phyloP scores from a whole-genome alignment of 2,329 filamentous ascomycete species.

The Ophiostoma novo-ulmi region DNA sequence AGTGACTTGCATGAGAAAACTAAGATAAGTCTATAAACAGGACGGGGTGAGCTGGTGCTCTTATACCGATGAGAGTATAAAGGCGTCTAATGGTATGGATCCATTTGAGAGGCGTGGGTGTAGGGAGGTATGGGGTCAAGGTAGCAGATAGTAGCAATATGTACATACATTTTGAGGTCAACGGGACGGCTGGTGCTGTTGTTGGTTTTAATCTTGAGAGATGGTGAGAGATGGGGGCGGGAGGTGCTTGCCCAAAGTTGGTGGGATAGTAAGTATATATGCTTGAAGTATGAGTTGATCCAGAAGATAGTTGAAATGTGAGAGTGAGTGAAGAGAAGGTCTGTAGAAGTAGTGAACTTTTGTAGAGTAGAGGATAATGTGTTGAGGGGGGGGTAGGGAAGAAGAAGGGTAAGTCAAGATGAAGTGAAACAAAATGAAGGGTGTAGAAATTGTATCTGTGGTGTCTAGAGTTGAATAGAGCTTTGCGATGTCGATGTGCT shows the following conservation, averaged over 20 bases:
- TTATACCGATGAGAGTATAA: background rate
- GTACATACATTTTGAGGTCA: conserved; percentile 1
- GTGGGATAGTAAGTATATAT: background rate
- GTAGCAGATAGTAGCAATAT: background rate
- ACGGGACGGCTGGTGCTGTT: background rate
- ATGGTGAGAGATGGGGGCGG: background rate
- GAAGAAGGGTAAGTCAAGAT: background rate
- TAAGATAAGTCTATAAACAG: background rate
- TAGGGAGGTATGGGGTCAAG: background rate
- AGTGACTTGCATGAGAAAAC: background rate
- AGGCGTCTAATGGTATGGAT: background rate
- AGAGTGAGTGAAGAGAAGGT: background rate
- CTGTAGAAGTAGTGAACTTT: background rate
- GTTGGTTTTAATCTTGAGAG: background rate
- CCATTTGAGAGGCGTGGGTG: background rate
- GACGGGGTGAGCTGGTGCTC: conserved; percentile 7
- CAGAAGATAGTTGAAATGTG: too few relatives aligned
- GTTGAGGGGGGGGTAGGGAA: background rate
- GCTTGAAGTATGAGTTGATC: background rate
- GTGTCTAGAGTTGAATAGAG: background rate
- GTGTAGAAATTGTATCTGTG: background rate
- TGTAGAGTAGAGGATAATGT: background rate
- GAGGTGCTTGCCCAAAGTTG: background rate
- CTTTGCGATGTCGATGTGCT: background rate
- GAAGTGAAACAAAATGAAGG: background rate